Evolutionary conservation across 2,329 filamentous ascomycete species (phyloP).

Genomic region (Niveomyces coronatus): DNA sequence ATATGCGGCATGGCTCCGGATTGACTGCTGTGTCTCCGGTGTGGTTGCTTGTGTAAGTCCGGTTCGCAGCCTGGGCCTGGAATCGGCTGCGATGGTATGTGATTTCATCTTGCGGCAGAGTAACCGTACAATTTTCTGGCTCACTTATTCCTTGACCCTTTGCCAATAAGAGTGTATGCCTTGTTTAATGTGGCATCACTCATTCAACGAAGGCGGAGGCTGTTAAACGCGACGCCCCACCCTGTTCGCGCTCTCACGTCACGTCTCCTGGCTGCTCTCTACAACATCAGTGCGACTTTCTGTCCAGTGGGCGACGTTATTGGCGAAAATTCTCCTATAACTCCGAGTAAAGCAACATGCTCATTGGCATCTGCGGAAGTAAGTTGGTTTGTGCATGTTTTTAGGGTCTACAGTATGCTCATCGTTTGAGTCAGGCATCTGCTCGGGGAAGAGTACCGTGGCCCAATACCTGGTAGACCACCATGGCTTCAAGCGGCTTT

Average conservation of each 20-base stretch:
- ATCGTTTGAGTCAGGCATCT: slow-evolving; percentile 55
- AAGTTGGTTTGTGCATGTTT: slow-evolving; percentile 17
- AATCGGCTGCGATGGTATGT: too few species aligned
- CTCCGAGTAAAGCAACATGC: slow-evolving; percentile 49
- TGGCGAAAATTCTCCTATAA: neutral
- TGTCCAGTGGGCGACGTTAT: neutral
- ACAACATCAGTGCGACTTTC: too few species aligned
- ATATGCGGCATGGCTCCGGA: too few species aligned
- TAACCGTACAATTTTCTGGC: too few species aligned
- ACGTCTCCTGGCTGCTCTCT: slow-evolving; percentile 2
- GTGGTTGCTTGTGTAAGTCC: too few species aligned
- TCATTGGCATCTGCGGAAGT: slow-evolving; percentile 70
- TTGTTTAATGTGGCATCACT: too few species aligned
- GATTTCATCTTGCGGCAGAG: too few species aligned
- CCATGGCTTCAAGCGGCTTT: slow-evolving; percentile 69
- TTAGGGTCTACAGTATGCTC: neutral
- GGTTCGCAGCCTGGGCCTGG: too few species aligned
- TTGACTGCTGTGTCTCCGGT: too few species aligned
- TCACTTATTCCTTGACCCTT: neutral
- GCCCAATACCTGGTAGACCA: slow-evolving; percentile 78
- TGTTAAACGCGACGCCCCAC: slow-evolving; percentile 8
- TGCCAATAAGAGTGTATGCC: too few species aligned
- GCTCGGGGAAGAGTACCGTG: slow-evolving; percentile 84
- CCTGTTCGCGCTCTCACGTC: slow-evolving; percentile 4
- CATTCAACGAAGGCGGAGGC: too few species aligned